Percentiles rank a stretch among this genome's conserved stretches.
phyloP scores from a whole-genome alignment of 2,329 filamentous ascomycete species.

The Bimuria novae-zelandiae region DNA sequence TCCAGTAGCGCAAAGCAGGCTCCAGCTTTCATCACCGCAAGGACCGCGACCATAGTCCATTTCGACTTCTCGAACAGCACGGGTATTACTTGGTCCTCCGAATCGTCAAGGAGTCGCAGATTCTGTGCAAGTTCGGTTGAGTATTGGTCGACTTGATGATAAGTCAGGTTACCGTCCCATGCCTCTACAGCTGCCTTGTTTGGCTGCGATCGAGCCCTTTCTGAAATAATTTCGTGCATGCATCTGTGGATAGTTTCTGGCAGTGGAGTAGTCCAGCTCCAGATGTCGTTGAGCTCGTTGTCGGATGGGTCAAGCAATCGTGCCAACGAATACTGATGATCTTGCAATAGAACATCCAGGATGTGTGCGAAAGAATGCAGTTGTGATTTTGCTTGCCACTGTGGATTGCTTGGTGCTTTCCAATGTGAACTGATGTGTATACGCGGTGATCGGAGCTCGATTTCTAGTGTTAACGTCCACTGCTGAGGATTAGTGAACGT shows the following conservation, averaged over 20 bases:
- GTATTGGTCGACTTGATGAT: constrained; percentile 41
- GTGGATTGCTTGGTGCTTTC: constrained; percentile 48
- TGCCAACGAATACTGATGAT: constrained; percentile 19
- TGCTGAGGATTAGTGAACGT: constrained; percentile 13
- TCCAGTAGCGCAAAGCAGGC: constrained; percentile 44
- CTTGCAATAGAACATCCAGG: constrained; percentile 43
- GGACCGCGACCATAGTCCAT: constrained; percentile 46
- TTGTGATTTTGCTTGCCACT: constrained; percentile 50
- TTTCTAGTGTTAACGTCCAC: constrained; percentile 37
- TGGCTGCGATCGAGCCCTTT: constrained; percentile 42
- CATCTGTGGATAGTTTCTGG: constrained; percentile 51
- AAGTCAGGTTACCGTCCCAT: constrained; percentile 45
- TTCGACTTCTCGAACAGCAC: constrained; percentile 48
- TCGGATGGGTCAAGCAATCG: constrained; percentile 24
- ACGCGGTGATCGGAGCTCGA: constrained; percentile 28
- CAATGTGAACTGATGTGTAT: constrained; percentile 50
- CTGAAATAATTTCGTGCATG: constrained; percentile 54
- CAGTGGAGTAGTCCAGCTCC: constrained; percentile 54
- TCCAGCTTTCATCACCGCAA: constrained; percentile 48
- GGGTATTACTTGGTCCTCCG: constrained; percentile 39
- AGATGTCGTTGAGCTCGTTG: constrained; percentile 53
- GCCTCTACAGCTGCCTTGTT: constrained; percentile 46
- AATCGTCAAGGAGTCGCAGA: constrained; percentile 29
- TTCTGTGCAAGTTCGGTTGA: constrained; percentile 37
- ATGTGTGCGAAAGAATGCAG: constrained; percentile 49